phyloP scores from a whole-genome alignment of 1,284 basidiomycete species.

The Puccinia triticina region DNA sequence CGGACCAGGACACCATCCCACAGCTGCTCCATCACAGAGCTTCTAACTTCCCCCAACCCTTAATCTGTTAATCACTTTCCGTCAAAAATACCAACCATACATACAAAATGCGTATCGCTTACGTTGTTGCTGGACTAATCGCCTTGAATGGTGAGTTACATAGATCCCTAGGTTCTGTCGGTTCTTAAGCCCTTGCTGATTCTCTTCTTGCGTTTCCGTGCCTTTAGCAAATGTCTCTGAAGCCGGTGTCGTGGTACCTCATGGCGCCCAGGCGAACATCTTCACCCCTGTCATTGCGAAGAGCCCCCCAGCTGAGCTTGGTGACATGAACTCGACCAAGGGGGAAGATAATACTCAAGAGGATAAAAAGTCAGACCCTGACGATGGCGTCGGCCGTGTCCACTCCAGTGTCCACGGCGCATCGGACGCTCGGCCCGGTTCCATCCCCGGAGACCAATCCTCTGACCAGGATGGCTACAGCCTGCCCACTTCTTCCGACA shows the following conservation, averaged over 20 bases:
- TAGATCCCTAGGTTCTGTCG: neutral
- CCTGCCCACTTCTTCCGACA: too few species aligned
- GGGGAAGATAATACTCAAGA: neutral
- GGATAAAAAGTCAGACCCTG: neutral
- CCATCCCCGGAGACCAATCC: neutral
- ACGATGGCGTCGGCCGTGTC: neutral
- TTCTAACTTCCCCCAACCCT: neutral
- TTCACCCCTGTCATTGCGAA: neutral
- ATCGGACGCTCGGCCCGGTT: neutral
- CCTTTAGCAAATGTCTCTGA: conserved; percentile 1
- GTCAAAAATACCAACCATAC: too few species aligned
- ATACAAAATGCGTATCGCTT: neutral
- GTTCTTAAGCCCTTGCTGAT: neutral
- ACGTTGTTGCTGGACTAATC: conserved; percentile 30
- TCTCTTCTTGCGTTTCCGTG: neutral
- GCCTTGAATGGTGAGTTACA: conserved; percentile 3
- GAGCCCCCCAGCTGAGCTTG: neutral
- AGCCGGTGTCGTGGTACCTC: neutral
- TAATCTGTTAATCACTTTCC: neutral
- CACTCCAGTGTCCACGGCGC: neutral
- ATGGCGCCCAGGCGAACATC: neutral
- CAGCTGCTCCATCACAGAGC: neutral
- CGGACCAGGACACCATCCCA: neutral
- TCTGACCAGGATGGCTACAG: neutral
- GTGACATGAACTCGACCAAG: neutral